Percentiles rank a stretch among this genome's conserved stretches.
Conservation (phyloP, 1,139 yeast genomes). For the Protomyces arabidopsidicola region DNA sequence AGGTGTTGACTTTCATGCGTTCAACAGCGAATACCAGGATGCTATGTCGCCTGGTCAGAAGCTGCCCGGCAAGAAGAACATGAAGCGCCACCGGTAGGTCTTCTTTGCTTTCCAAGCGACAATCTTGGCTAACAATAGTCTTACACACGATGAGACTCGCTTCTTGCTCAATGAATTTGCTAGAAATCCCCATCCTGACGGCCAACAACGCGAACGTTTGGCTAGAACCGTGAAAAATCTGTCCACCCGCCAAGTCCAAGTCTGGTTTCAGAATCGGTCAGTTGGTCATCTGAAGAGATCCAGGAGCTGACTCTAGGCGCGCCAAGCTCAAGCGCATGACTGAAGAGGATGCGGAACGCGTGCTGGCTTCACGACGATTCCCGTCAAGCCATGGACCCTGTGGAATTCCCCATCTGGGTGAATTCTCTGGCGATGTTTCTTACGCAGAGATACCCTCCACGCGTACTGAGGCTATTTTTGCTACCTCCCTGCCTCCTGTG, state of each 20-base stretch:
- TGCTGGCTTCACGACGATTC: slow-evolving; percentile 18
- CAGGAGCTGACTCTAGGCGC: slow-evolving; percentile 1
- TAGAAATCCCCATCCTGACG: slow-evolving; percentile 32
- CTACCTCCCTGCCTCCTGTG: background rate
- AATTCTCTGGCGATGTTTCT: background rate
- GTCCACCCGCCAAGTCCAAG: slow-evolving; percentile 33
- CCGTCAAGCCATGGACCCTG: slow-evolving; percentile 16
- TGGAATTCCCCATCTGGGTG: background rate
- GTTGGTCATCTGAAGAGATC: background rate
- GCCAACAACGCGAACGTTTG: slow-evolving; percentile 30
- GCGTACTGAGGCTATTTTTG: background rate
- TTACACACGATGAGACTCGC: slow-evolving; percentile 33
- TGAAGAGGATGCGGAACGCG: slow-evolving; percentile 23
- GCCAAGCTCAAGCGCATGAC: slow-evolving; percentile 26
- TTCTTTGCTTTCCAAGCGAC: background rate
- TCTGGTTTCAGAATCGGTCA: slow-evolving; percentile 34
- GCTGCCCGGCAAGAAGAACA: slow-evolving; percentile 11
- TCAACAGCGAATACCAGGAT: background rate
- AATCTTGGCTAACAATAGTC: slow-evolving; percentile 6
- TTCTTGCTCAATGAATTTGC: slow-evolving; percentile 33
- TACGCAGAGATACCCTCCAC: background rate
- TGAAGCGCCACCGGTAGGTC: slow-evolving; percentile 21
- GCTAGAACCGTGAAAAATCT: slow-evolving; percentile 32
- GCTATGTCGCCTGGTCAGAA: background rate
- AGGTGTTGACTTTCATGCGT: background rate